phyloP scores from a whole-genome alignment of 352 stramenopile species.

The Phytopythium kandeliae region DNA sequence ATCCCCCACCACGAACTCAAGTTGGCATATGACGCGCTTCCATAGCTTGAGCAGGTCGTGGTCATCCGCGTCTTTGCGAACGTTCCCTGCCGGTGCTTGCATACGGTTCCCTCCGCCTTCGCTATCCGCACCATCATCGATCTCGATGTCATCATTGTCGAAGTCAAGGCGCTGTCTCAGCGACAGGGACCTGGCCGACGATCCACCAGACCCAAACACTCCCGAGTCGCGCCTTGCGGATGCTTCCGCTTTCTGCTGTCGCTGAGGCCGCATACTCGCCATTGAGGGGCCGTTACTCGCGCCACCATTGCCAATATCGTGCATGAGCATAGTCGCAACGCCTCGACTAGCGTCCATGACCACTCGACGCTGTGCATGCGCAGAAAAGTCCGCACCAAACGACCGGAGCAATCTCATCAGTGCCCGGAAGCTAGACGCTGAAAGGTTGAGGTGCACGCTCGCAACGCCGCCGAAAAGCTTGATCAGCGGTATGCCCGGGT shows the following conservation, averaged over 20 bases:
- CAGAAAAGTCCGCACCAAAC: slow-evolving; percentile 63
- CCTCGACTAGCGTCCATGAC: slow-evolving; percentile 15
- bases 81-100: not conserved
- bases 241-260: not conserved
- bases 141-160: not conserved
- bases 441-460: slow-evolving; percentile 69
- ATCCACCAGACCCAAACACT: slow-evolving; percentile 3
- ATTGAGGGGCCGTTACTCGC: not conserved
- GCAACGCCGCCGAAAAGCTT: slow-evolving; percentile 72
- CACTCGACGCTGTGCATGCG: slow-evolving; percentile 26
- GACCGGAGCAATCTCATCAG: slow-evolving; percentile 58
- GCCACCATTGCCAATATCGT: not conserved
- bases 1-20: slow-evolving; percentile 52
- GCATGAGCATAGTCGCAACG: not conserved
- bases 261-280: not conserved
- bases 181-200: slow-evolving; percentile 1
- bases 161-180: slow-evolving; percentile 1
- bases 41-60: slow-evolving; percentile 75
- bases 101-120: not conserved
- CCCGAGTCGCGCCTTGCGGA: not conserved
- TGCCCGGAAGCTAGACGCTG: slow-evolving; percentile 46
- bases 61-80: slow-evolving; percentile 55
- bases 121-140: not conserved
- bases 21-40: slow-evolving; percentile 57
- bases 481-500: slow-evolving; percentile 69